Conservation (phyloP, 345 rosid genomes). For the Syzygium aromaticum region DNA sequence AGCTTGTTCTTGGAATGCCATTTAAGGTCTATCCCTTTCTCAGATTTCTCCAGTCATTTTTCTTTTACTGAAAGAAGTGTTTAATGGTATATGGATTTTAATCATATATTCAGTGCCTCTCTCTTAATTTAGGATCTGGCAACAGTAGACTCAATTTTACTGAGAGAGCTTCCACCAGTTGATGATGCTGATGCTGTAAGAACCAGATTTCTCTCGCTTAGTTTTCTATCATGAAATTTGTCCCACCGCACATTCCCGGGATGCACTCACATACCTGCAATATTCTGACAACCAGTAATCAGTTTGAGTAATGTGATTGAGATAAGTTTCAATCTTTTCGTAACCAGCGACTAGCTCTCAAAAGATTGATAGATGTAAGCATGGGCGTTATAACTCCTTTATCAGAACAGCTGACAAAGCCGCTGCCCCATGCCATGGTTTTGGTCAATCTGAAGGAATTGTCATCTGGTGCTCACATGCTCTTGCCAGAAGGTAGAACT, state of each 20-base stretch:
- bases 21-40: slow-evolving; percentile 57
- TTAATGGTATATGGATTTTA: not conserved
- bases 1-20: slow-evolving; percentile 94
- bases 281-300: not conserved
- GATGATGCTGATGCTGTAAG: slow-evolving; percentile 86
- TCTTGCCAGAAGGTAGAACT: slow-evolving; percentile 80
- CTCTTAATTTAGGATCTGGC: slow-evolving; percentile 68
- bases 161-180: slow-evolving; percentile 80
- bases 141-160: slow-evolving; percentile 79
- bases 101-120: not conserved
- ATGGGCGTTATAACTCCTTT: slow-evolving; percentile 91
- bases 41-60: not conserved
- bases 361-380: slow-evolving; percentile 82
- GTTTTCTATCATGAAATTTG: not conserved
- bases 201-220: slow-evolving; percentile 3
- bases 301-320: not conserved
- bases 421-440: slow-evolving; percentile 88
- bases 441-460: slow-evolving; percentile 88
- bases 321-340: not conserved
- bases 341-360: slow-evolving; percentile 84
- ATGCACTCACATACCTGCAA: not conserved
- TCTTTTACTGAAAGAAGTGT: not conserved
- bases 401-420: slow-evolving; percentile 92
- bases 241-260: not conserved
- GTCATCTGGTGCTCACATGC: slow-evolving; percentile 84